A percentile compares a stretch with the other conserved stretches of the same genome.
phyloP scores from a whole-genome alignment of 2,329 filamentous ascomycete species.

The Cladophialophora chaetospira region DNA sequence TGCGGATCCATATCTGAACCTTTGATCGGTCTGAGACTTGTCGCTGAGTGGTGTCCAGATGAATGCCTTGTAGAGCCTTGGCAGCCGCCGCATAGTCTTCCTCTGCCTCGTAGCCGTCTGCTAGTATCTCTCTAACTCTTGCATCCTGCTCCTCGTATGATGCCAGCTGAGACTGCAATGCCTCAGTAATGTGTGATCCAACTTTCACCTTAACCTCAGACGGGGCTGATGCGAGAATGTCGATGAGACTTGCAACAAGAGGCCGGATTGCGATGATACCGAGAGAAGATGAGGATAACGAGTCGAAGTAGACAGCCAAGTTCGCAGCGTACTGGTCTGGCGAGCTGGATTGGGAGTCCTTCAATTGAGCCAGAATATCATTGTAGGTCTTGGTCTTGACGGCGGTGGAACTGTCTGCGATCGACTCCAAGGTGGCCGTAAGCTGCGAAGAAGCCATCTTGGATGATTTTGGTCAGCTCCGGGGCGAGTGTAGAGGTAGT shows the following conservation, averaged over 20 bases:
- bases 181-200: conserved; percentile 70
- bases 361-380: conserved; percentile 59
- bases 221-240: conserved; percentile 57
- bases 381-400: conserved; percentile 60
- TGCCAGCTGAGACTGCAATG: conserved; percentile 66
- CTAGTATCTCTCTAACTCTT: conserved; percentile 75
- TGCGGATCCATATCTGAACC: conserved; percentile 85
- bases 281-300: conserved; percentile 69
- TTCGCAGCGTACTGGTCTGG: conserved; percentile 31
- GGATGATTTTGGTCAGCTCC: background rate
- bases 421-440: conserved; percentile 51
- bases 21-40: conserved; percentile 80
- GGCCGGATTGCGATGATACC: conserved; percentile 75
- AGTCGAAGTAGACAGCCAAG: conserved; percentile 59
- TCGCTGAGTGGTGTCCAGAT: conserved; percentile 85
- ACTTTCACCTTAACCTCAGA: conserved; percentile 71
- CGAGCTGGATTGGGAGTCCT: conserved; percentile 47
- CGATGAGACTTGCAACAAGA: conserved; percentile 70
- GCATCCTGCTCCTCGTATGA: conserved; percentile 86
- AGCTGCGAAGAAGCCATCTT: conserved; percentile 55
- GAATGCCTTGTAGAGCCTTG: conserved; percentile 75
- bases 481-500: no score
- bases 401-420: conserved; percentile 43
- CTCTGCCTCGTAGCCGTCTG: conserved; percentile 76
- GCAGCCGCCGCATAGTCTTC: conserved; percentile 82